Evolutionary conservation across 805 yeast species (phyloP).

Genomic region (Candida pseudofarinosa): DNA sequence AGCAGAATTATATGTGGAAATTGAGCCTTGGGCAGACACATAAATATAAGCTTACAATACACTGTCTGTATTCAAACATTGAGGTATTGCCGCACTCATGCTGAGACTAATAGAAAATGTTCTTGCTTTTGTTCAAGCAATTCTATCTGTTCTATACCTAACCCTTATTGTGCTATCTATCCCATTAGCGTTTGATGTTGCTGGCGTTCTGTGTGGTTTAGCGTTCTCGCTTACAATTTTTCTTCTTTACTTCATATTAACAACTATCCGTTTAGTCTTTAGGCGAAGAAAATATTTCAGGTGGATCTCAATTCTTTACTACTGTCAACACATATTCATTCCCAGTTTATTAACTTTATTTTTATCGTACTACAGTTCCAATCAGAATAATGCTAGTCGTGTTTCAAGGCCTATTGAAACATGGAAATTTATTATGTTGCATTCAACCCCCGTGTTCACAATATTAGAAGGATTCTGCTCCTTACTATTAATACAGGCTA

Average conservation of each 20-base stretch:
- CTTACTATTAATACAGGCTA: slow-evolving; percentile 83
- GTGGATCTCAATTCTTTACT: slow-evolving; percentile 54
- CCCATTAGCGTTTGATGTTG: slow-evolving; percentile 91
- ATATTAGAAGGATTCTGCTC: slow-evolving; percentile 92
- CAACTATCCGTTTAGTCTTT: slow-evolving; percentile 63
- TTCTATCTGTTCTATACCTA: slow-evolving; percentile 59
- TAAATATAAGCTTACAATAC: background rate
- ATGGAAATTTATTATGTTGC: slow-evolving; percentile 70
- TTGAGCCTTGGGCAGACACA: background rate
- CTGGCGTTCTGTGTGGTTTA: slow-evolving; percentile 87
- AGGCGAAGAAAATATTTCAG: slow-evolving; percentile 38
- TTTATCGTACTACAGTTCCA: slow-evolving; percentile 45
- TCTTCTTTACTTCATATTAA: slow-evolving; percentile 59
- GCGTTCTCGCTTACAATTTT: slow-evolving; percentile 68
- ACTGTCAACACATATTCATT: slow-evolving; percentile 74
- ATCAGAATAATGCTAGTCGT: background rate
- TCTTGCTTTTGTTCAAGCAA: slow-evolving; percentile 17
- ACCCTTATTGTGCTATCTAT: slow-evolving; percentile 72
- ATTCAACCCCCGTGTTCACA: slow-evolving; percentile 87
- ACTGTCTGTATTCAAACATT: background rate
- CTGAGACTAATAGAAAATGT: background rate
- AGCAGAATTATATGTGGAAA: background rate
- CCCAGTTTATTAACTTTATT: slow-evolving; percentile 78
- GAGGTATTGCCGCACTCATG: background rate
- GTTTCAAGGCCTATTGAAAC: slow-evolving; percentile 25